Evolutionary conservation across 2,329 filamentous ascomycete species (phyloP), one percentile per base, ranked within the genome.

Genomic region (Fusarium newnesense): DNA sequence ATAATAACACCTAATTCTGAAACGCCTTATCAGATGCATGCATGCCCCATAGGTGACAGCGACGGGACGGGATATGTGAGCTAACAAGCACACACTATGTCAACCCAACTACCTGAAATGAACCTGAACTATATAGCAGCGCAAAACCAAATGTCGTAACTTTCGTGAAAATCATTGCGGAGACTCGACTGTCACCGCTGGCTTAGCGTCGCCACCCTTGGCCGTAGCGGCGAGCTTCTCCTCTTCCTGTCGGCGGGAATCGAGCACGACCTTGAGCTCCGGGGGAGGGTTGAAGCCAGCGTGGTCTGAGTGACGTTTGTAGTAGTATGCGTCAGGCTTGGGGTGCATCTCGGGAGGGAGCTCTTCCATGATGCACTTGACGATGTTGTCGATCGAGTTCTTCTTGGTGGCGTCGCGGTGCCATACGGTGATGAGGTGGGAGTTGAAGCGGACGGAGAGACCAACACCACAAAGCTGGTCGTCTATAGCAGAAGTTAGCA

Each of bases 401-500:
- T 94, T 87, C 83, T 96, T 95, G 68, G 90, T 91, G 28, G 92
- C 91, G 79, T 97, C 93, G 71, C 96, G 94, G 84, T 97, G 96
- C 96, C 96, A 98, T 79, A 98, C 90, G 76, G 93, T 93, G 80
- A 98, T 92, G 75, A 97, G 90, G 80, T 96, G 92, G 36, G 92
- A 93, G 84, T 95, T 97, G 87, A 96, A 97, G 77, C 95, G 92
- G 65, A 96, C 93, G 3, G 93, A 95, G 73, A 96, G 91, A 46
- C 93, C 94, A 52, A 98, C 91, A 57, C 96, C 96, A 80, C 95
- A 96, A 76, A 98, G 93, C 80, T 97, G 94, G 80, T 94, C 93
- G 68, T 90, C 94, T 94, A 78, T 65, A 40, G 26, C 36, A 18
- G 54, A 42, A 58, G 72, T 77, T 42, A 73, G 68, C 42, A 40